Base-by-base conservation (phyloP, 257 asterid genomes). In the Marsdenia floribunda region DNA sequence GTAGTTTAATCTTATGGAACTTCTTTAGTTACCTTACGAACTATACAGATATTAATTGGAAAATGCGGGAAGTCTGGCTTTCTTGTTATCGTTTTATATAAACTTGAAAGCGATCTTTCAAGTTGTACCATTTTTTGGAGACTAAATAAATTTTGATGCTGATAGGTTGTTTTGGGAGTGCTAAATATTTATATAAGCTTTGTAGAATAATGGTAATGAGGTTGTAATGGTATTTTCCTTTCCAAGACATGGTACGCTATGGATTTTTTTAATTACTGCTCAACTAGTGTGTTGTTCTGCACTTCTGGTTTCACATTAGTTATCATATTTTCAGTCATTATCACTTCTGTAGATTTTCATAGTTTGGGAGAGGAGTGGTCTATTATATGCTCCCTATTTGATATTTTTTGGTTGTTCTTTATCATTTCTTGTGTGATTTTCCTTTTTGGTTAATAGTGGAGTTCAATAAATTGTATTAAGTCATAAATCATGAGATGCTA, bases 11-110 rank as follows among this genome's bases (percentile, higher is more conserved):
- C 46, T 33, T 14, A 52, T 22, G 42, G 72, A 49, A 33, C 29
- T 65, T 74, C 54, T 74, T 74, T 12, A 64, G 70, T 15, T 13
- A n/a, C 37, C 22, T 54, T 18, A 38, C 47, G 13, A 58, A n/a
- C 40, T 52, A 35, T 61, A 1, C 42, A 60, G 15, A 59, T 29
- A 53, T 70, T 35, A 46, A 6, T 70, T 15, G 54, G 49, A 70
- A 42, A 59, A 37, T 60, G 29, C 3, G 44, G 0, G 15, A 49
- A 66, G 11, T 7, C 33, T 46, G 38, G 35, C 29, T 42, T 40
- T 11, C 22, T 59, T 6, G 19, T 70, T 49, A 47, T 19, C 35
- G 1, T n/a, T 29, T 60, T 19, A 58, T 58, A 47, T 24, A 64
- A 37, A 64, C 0, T 46, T 49, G 42, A 55, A 35, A 29, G 12